phyloP scores from a whole-genome alignment of 768 basidiomycete genomes.

The Panellus pusillus region DNA sequence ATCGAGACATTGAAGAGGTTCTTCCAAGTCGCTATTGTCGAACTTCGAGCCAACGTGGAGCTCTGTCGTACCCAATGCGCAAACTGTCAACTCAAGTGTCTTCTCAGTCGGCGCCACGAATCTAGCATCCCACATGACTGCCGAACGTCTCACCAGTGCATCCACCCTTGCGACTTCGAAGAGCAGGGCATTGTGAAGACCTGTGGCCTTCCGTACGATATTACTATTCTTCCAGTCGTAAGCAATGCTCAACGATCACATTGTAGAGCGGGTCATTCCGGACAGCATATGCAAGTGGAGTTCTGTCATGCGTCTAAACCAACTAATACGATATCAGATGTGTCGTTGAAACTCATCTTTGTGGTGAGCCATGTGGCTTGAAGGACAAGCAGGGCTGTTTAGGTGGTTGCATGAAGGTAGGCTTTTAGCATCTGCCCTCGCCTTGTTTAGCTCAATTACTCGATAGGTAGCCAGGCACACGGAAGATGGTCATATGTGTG shows the following conservation, averaged over 20 bases:
- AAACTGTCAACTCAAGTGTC: slow-evolving; percentile 49
- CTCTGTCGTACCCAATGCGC: slow-evolving; percentile 51
- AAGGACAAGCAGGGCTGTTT: slow-evolving; percentile 51
- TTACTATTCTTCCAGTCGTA: background rate
- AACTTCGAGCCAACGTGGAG: slow-evolving; percentile 45
- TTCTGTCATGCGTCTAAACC: background rate
- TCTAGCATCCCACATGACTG: slow-evolving; percentile 47
- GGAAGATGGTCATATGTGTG: slow-evolving; percentile 53
- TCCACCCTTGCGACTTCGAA: slow-evolving; percentile 42
- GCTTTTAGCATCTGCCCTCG: background rate
- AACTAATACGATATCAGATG: slow-evolving; percentile 40
- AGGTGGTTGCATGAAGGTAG: slow-evolving; percentile 52
- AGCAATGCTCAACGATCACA: background rate
- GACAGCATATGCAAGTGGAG: slow-evolving; percentile 49
- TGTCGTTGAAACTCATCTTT: slow-evolving; percentile 48
- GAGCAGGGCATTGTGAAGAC: slow-evolving; percentile 31
- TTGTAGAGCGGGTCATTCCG: slow-evolving; percentile 59
- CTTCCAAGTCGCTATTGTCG: slow-evolving; percentile 43
- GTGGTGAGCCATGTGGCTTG: slow-evolving; percentile 51
- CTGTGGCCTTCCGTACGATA: slow-evolving; percentile 50
- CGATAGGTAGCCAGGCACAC: slow-evolving; percentile 46
- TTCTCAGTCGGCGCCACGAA: slow-evolving; percentile 46
- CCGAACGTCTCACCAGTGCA: slow-evolving; percentile 48
- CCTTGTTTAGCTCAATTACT: background rate
- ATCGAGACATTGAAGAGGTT: slow-evolving; percentile 45